Evolutionary conservation across 1,139 yeast species (phyloP).

Genomic region (Pichia sp.): DNA sequence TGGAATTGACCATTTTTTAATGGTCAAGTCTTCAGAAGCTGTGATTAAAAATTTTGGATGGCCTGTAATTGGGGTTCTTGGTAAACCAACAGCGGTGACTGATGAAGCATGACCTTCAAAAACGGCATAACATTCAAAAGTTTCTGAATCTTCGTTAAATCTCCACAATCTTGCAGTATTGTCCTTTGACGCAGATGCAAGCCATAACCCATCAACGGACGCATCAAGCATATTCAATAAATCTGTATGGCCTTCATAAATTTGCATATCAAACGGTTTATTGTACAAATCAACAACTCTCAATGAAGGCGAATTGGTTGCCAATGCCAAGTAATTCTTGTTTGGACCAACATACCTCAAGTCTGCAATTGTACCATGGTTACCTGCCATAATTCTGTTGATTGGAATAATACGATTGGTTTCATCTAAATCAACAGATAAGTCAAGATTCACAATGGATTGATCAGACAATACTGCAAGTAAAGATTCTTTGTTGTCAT

Average conservation of each 20-base stretch:
- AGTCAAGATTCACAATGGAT: constrained; percentile 52
- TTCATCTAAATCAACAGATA: constrained; percentile 23
- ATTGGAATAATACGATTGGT: constrained; percentile 31
- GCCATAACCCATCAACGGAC: constrained; percentile 75
- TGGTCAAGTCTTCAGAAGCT: constrained; percentile 83
- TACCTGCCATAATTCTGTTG: constrained; percentile 66
- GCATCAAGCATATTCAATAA: constrained; percentile 74
- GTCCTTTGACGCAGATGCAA: constrained; percentile 93
- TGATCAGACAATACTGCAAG: constrained; percentile 71
- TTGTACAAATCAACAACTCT: constrained; percentile 53
- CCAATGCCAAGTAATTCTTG: constrained; percentile 53
- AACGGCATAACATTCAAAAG: constrained; percentile 48
- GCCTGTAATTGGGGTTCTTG: constrained; percentile 42
- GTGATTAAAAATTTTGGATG: constrained; percentile 71
- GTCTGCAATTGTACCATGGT: constrained; percentile 94
- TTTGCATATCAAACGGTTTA: constrained; percentile 50
- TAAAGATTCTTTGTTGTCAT: constrained; percentile 21
- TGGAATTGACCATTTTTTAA: constrained; percentile 83
- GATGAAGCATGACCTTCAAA: constrained; percentile 85
- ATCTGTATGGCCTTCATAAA: constrained; percentile 79
- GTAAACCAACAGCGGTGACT: constrained; percentile 74
- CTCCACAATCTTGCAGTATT: constrained; percentile 79
- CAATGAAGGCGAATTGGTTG: constrained; percentile 91
- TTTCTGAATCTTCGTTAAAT: constrained; percentile 32
- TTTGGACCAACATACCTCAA: constrained; percentile 68